Evolutionary conservation across 495 filamentous ascomycete genomes (phyloP).

Genomic region (Rhizodiscina lignyota): DNA sequence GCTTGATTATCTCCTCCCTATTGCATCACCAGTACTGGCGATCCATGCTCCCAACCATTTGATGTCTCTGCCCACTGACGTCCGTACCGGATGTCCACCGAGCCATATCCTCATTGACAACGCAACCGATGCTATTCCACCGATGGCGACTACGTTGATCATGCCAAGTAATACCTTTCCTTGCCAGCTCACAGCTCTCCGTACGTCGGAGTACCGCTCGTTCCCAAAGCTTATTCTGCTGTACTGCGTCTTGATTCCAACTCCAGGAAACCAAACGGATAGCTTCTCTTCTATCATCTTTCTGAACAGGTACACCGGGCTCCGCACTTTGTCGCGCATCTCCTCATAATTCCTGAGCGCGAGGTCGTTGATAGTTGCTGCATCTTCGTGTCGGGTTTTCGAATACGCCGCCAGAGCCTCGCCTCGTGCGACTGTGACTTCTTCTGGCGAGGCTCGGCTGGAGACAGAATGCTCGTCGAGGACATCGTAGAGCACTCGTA

Average conservation of each 20-base stretch:
- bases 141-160: no score
- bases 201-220: conserved; percentile 73
- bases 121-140: no score
- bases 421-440: conserved; percentile 23
- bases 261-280: conserved; percentile 50
- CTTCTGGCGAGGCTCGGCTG: conserved; percentile 4
- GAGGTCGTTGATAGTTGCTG: conserved; percentile 81
- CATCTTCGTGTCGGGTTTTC: conserved; percentile 51
- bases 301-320: conserved; percentile 53
- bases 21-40: no score
- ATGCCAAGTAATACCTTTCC: conserved; percentile 44
- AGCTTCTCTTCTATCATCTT: conserved; percentile 80
- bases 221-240: conserved; percentile 85
- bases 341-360: conserved; percentile 84
- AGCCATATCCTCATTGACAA: no score
- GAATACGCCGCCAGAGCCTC: conserved; percentile 61
- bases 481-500: conserved; percentile 44
- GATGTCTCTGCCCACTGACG: no score
- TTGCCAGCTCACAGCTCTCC: conserved; percentile 49
- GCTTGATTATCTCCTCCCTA: no score
- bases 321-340: conserved; percentile 73
- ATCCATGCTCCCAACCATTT: no score
- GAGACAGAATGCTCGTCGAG: conserved; percentile 29
- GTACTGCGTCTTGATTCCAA: conserved; percentile 88
- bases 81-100: no score